Base-by-base conservation (phyloP, 257 asterid species). In the Solanum verrucosum region DNA sequence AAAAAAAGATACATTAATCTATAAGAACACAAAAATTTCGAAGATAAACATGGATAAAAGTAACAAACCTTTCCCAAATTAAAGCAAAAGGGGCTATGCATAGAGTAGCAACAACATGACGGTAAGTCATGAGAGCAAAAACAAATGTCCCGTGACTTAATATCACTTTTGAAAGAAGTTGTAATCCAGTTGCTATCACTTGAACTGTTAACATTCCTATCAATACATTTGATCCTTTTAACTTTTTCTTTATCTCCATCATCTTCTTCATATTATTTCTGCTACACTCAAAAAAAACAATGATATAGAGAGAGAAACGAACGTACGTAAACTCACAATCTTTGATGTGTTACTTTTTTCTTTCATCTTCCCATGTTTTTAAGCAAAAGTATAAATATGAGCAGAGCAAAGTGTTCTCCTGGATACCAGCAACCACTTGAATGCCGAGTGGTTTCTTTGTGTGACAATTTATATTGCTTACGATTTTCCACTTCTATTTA, bases 121-220 rank as follows among this genome's bases (percentile, higher is more conserved):
- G 98, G 84, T 95, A 95, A 7, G 92, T 87, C 68, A 93, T 63
- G 65, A 90, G 93, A 10, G 96, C 95, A 11, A 93, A 93, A 35
- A 94, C 71, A 27, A 93, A 95, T 14, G 92, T 89, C 5, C 97
- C 95, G 18, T 89, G 88, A 5, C 82, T 87, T 6, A 95, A 79
- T 40, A 93, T 91, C 15, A 95, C 87, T 83, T 92, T 93, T 0
- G 97, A 94, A 3, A 95, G 94, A 46, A 95, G 92, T 73, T 93
- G 98, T 86, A 94, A 56, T 4, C 95, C 97, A 3, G 94, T 67
- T n/a, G 90, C 79, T 3, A 93, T 93, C 2, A 72, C 81, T 91
- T 95, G 98, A 29, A 94, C 96, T 72, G 49, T 0, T 3, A 94
- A 75, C 97, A 94, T 93, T 4, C 94, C 96, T 1, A 91, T 34